A percentile compares a stretch with the other conserved stretches of the same genome.
Conservation (phyloP, 345 rosid genomes). For the Trapa bicornis region DNA sequence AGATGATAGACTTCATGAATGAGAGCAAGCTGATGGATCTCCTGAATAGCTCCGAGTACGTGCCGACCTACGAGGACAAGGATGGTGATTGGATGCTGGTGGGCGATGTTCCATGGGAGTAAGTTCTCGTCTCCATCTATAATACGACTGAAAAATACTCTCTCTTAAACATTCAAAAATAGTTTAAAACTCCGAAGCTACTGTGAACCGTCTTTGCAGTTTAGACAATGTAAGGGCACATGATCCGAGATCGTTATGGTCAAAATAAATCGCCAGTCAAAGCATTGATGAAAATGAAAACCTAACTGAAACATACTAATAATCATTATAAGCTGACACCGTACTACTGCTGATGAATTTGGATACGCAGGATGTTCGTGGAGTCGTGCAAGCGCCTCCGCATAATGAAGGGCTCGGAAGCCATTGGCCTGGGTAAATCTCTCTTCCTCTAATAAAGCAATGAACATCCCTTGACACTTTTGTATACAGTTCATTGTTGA, state of each 20-base stretch:
- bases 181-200: too few relatives aligned
- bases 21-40: slow-evolving; percentile 91
- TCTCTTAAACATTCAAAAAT: too few relatives aligned
- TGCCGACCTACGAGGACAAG: slow-evolving; percentile 90
- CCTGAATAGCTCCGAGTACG: slow-evolving; percentile 77
- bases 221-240: not conserved
- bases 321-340: too few relatives aligned
- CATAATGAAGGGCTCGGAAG: slow-evolving; percentile 93
- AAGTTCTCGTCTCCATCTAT: slow-evolving; percentile 18
- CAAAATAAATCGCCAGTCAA: not conserved
- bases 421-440: slow-evolving; percentile 71
- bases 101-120: slow-evolving; percentile 99
- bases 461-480: not conserved
- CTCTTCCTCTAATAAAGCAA: not conserved
- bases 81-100: slow-evolving; percentile 99
- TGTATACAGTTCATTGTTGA: too few relatives aligned
- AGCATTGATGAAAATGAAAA: not conserved
- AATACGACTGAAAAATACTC: too few relatives aligned
- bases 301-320: too few relatives aligned
- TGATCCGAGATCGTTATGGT: not conserved
- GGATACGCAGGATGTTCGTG: slow-evolving; percentile 64
- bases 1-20: slow-evolving; percentile 97
- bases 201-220: too few relatives aligned
- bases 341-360: too few relatives aligned
- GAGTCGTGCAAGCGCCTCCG: slow-evolving; percentile 93